Percentiles rank a stretch among this genome's conserved stretches.
These are phyloP conservation scores for Annulohypoxylon moriforme DNA, from an alignment of 495 filamentous ascomycete genomes.

Conservation along the genomic window DNA sequence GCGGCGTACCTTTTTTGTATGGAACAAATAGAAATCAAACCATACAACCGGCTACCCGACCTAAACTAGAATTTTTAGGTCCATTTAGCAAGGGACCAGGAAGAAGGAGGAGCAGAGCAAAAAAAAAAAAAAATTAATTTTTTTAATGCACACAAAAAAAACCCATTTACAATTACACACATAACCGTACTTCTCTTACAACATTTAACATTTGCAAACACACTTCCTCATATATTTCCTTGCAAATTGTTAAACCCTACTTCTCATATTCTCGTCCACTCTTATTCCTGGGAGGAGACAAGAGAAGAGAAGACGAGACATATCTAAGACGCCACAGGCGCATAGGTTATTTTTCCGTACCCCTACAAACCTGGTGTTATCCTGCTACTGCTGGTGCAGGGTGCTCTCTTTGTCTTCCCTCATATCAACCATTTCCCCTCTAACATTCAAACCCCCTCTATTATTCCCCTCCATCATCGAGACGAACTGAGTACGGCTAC, in stretches of 20 bases:
- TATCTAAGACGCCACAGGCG: constrained; percentile 21
- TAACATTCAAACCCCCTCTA: constrained; percentile 10
- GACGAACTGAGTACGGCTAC: constrained; percentile 2
- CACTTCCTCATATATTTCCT: constrained; percentile 30
- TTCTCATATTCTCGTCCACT: constrained; percentile 13
- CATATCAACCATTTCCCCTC: constrained; percentile 29
- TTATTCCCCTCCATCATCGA: constrained; percentile 35
- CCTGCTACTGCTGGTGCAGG: constrained; percentile 26
- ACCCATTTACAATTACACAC: constrained; percentile 30
- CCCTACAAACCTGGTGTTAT: constrained; percentile 23
- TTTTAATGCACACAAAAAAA: constrained; percentile 42
- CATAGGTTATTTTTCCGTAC: constrained; percentile 15
- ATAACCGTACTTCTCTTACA: constrained; percentile 21
- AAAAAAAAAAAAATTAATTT: constrained; percentile 16
- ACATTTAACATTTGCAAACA: constrained; percentile 29
- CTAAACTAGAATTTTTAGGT: constrained; percentile 37
- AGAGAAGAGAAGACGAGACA: constrained; percentile 23
- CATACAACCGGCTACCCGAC: constrained; percentile 35
- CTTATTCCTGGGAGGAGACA: constrained; percentile 21
- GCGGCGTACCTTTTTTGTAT: constrained; percentile 26
- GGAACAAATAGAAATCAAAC: constrained; percentile 23
- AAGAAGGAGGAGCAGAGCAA: constrained; percentile 1
- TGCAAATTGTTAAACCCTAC: constrained; percentile 38
- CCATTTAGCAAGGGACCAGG: constrained; percentile 35
- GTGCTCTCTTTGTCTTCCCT: constrained; percentile 40